Percentiles rank a stretch among this genome's conserved stretches.
These are phyloP conservation scores for Dipteronia sinensis DNA, from an alignment of 345 rosid species.

Conservation along the genomic window DNA sequence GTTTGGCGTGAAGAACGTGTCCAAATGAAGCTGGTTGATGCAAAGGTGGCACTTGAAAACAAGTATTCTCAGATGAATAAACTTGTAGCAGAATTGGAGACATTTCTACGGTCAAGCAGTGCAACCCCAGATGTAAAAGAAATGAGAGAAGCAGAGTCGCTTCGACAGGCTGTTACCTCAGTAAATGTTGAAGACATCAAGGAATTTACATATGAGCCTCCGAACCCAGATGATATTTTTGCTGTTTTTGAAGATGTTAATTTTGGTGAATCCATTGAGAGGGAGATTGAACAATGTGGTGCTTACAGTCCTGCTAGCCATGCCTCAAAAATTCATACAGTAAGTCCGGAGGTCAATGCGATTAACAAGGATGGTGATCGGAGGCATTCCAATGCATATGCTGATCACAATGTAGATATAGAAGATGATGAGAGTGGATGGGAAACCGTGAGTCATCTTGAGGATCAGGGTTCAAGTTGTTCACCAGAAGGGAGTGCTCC, in stretches of 20 bases:
- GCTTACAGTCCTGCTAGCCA: conserved; percentile 49
- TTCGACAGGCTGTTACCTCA: conserved; percentile 54
- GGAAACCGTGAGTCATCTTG: conserved; percentile 93
- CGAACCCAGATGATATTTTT: conserved; percentile 65
- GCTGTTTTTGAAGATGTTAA: conserved; percentile 66
- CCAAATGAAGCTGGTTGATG: conserved; percentile 89
- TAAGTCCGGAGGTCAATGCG: conserved; percentile 51
- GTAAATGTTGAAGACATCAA: conserved; percentile 50
- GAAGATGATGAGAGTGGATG: conserved; percentile 96
- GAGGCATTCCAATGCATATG: conserved; percentile 42
- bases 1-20: conserved; percentile 98
- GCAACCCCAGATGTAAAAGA: conserved; percentile 40
- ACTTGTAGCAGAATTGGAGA: conserved; percentile 63
- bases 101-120: conserved; percentile 46
- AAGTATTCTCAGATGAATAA: conserved; percentile 63
- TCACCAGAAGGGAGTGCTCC: conserved; percentile 65
- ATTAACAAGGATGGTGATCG: conserved; percentile 31
- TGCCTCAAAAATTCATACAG: conserved; percentile 49
- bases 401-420: conserved; percentile 46
- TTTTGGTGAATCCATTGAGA: conserved; percentile 39
- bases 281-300: conserved; percentile 43
- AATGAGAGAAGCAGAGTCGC: conserved; percentile 47
- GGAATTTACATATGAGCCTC: conserved; percentile 66
- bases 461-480: conserved; percentile 78
- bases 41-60: conserved; percentile 62